phyloP scores from a whole-genome alignment of 495 filamentous ascomycete species.

The Rhypophila decipiens region DNA sequence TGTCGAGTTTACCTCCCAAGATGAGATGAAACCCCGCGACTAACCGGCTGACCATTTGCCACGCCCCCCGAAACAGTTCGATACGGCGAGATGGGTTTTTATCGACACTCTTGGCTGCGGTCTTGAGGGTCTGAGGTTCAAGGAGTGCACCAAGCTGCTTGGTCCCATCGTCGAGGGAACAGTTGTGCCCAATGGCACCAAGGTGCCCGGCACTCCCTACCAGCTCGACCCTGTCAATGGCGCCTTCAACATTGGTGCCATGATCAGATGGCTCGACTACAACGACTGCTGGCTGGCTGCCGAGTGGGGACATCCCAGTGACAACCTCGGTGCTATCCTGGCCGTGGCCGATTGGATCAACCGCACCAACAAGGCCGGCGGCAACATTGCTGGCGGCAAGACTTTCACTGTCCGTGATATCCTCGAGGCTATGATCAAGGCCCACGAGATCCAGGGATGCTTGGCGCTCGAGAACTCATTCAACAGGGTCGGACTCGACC shows the following conservation, averaged over 20 bases:
- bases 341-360: constrained; percentile 96
- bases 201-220: constrained; percentile 87
- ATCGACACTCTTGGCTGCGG: constrained; percentile 96
- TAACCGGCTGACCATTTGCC: constrained; percentile 19
- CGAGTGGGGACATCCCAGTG: constrained; percentile 97
- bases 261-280: constrained; percentile 99
- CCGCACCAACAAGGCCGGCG: constrained; percentile 87
- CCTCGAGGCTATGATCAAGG: constrained; percentile 98
- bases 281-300: constrained; percentile 99
- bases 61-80: constrained; percentile 55
- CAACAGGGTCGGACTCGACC: constrained; percentile 97
- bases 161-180: constrained; percentile 92
- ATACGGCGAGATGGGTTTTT: constrained; percentile 84
- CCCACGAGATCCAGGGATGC: constrained; percentile 98
- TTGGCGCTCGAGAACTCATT: constrained; percentile 94
- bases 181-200: constrained; percentile 85
- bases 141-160: constrained; percentile 89
- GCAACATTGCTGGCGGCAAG: constrained; percentile 80
- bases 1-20: background rate
- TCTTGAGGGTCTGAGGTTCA: constrained; percentile 90
- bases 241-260: constrained; percentile 97
- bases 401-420: constrained; percentile 82
- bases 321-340: constrained; percentile 93
- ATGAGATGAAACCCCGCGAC: constrained; percentile 3
- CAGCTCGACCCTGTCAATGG: constrained; percentile 91